A percentile compares a stretch with the other conserved stretches of the same genome.
phyloP scores from a whole-genome alignment of 768 basidiomycete genomes.

The Gloeostereum incarnatum region DNA sequence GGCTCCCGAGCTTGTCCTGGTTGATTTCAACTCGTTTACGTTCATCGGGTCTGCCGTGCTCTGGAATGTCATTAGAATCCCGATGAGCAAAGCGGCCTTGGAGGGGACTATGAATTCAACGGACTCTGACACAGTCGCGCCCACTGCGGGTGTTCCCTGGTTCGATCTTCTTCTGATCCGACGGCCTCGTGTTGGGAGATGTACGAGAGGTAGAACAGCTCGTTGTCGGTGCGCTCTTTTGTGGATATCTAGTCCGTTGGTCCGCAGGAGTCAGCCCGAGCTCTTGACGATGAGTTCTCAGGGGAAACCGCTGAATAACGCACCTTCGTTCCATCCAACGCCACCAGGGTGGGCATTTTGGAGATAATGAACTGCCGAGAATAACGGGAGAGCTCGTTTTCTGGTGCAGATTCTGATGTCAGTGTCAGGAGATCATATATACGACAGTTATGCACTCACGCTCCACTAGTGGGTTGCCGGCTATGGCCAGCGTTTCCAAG shows the following conservation, averaged over 20 bases:
- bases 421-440: not conserved
- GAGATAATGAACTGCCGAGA: constrained; percentile 58
- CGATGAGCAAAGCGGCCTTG: constrained; percentile 2
- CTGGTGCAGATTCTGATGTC: constrained; percentile 15
- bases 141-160: constrained; percentile 57
- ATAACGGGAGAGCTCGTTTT: constrained; percentile 23
- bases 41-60: constrained; percentile 46
- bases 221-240: constrained; percentile 71
- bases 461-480: constrained; percentile 56
- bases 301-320: constrained; percentile 15
- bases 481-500: constrained; percentile 50
- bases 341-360: constrained; percentile 49
- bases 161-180: constrained; percentile 30
- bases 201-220: constrained; percentile 73
- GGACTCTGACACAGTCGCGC: constrained; percentile 53
- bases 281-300: no score
- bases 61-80: constrained; percentile 21
- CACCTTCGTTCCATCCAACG: constrained; percentile 59
- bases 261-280: no score
- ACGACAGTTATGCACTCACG: constrained; percentile 23
- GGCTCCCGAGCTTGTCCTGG: constrained; percentile 48
- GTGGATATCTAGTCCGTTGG: constrained; percentile 41
- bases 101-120: constrained; percentile 4
- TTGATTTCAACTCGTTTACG: constrained; percentile 14
- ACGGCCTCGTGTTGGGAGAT: constrained; percentile 37